phyloP scores from a whole-genome alignment of 83 land plant species.

The Picea engelmannii region DNA sequence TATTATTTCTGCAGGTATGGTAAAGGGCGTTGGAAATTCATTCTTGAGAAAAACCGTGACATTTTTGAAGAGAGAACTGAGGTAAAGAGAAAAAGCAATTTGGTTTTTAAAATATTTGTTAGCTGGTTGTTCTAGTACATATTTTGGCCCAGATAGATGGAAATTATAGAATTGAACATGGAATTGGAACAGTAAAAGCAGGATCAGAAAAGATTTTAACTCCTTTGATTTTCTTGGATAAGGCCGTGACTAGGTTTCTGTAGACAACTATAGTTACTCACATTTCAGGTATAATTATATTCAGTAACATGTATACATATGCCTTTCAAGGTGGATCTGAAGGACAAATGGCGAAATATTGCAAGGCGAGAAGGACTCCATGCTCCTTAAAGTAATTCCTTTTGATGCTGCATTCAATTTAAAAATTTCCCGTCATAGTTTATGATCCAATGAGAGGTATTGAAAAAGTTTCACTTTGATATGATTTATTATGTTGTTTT shows the following conservation, averaged over 20 bases:
- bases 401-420: neutral
- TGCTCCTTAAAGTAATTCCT: slow-evolving; percentile 9
- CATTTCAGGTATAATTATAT: neutral
- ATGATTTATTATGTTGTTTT: no score
- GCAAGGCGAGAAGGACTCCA: slow-evolving; percentile 15
- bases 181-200: no score
- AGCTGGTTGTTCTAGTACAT: neutral
- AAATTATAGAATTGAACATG: no score
- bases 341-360: slow-evolving; percentile 16
- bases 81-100: neutral
- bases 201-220: no score
- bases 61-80: slow-evolving; percentile 13
- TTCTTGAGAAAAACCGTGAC: slow-evolving; percentile 2
- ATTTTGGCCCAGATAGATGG: no score
- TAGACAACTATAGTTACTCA: neutral
- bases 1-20: slow-evolving; percentile 8
- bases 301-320: neutral
- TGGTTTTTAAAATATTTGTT: neutral
- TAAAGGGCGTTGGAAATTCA: slow-evolving; percentile 14
- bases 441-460: neutral
- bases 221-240: neutral
- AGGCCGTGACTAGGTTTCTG: neutral
- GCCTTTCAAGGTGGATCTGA: slow-evolving; percentile 12
- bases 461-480: neutral
- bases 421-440: neutral